Evolutionary conservation across 768 basidiomycete species (phyloP).

Genomic region (Tephrocybe rancida): DNA sequence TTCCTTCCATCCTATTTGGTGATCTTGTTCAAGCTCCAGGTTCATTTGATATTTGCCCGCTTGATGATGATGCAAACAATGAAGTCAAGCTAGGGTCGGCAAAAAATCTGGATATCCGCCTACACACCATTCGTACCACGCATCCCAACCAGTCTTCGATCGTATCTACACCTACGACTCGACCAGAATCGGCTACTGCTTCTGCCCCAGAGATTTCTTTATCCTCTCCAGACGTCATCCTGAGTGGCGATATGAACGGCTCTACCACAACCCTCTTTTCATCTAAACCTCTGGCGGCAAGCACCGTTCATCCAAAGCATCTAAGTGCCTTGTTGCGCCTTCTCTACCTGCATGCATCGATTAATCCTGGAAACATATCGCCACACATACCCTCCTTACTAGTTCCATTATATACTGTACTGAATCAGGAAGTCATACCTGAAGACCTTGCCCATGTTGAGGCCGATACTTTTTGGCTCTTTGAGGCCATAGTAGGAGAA

Average conservation of each 20-base stretch:
- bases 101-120: constrained; percentile 53
- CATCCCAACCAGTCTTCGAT: constrained; percentile 37
- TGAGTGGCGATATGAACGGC: constrained; percentile 22
- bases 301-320: constrained; percentile 59
- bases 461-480: constrained; percentile 84
- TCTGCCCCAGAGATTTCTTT: constrained; percentile 38
- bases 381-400: constrained; percentile 71
- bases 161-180: constrained; percentile 37
- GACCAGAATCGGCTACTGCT: constrained; percentile 30
- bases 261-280: constrained; percentile 51
- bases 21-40: constrained; percentile 59
- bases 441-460: constrained; percentile 69
- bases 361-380: constrained; percentile 74
- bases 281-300: constrained; percentile 45
- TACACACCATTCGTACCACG: constrained; percentile 43
- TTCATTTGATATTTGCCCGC: constrained; percentile 42
- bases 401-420: constrained; percentile 65
- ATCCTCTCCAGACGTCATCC: constrained; percentile 33
- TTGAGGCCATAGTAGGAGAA: constrained; percentile 74
- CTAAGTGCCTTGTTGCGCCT: constrained; percentile 67
- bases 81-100: constrained; percentile 52
- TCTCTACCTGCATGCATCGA: constrained; percentile 67
- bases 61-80: constrained; percentile 49
- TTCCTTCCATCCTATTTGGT: constrained; percentile 52
- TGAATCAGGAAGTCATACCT: constrained; percentile 61